These are phyloP conservation scores for Gyrodon lividus DNA, from an alignment of 768 basidiomycete species.

Conservation along the genomic window DNA sequence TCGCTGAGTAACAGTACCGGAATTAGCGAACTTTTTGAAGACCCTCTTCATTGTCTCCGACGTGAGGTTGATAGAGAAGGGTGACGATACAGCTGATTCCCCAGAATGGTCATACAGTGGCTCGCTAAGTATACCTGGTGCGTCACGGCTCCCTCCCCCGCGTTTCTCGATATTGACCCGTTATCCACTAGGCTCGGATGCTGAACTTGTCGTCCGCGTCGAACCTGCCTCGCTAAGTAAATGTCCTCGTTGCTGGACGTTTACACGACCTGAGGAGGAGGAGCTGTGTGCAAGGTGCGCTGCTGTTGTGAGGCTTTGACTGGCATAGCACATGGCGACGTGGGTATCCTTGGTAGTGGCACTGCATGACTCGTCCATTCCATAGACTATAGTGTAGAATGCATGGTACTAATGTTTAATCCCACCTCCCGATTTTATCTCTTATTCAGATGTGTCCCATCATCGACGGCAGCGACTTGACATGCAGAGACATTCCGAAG, in stretches of 20 bases:
- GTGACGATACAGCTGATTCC: conserved; percentile 38
- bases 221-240: conserved; percentile 61
- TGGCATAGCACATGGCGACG: too few relatives aligned
- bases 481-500: too few relatives aligned
- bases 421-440: too few relatives aligned
- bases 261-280: conserved; percentile 50
- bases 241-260: conserved; percentile 93
- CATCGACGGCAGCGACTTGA: too few relatives aligned
- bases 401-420: too few relatives aligned
- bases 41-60: conserved; percentile 83
- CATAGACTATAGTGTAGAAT: too few relatives aligned
- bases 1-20: neutral
- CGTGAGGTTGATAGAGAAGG: conserved; percentile 50
- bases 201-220: conserved; percentile 48
- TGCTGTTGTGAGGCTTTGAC: conserved; percentile 12
- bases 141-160: conserved; percentile 10
- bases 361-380: too few relatives aligned
- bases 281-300: conserved; percentile 67
- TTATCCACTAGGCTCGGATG: conserved; percentile 10
- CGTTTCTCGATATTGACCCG: neutral
- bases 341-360: too few relatives aligned
- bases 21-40: conserved; percentile 60
- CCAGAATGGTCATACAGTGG: conserved; percentile 51
- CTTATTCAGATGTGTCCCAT: too few relatives aligned
- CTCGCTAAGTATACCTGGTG: conserved; percentile 47